A percentile compares a stretch with the other conserved stretches of the same genome.
Evolutionary conservation across 2,329 filamentous ascomycete genomes (phyloP).

Genomic region (Colletotrichum sp.): DNA sequence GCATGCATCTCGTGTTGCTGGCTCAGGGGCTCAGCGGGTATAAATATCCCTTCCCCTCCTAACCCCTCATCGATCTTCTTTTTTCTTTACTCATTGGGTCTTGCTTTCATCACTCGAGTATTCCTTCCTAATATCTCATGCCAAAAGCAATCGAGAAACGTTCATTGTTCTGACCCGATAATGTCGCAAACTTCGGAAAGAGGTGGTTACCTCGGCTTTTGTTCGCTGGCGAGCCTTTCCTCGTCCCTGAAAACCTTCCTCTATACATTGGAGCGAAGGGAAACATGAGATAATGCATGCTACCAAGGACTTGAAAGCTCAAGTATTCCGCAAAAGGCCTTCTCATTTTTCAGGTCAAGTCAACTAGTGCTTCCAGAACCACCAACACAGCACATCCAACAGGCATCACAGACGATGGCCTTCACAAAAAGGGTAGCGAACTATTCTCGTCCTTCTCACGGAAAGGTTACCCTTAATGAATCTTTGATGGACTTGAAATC

Average conservation of each 20-base stretch:
- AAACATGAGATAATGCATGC: rapidly evolving
- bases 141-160: not conserved
- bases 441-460: rapidly evolving
- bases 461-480: not conserved
- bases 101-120: not conserved
- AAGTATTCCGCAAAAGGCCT: rapidly evolving
- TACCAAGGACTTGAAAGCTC: not conserved
- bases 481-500: not conserved
- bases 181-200: not conserved
- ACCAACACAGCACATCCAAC: rapidly evolving
- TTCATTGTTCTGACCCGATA: not conserved
- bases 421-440: not conserved
- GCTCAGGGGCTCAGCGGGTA: not conserved
- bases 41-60: not conserved
- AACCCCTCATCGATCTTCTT: rapidly evolving
- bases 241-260: not conserved
- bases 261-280: not conserved
- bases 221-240: rapidly evolving
- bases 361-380: not conserved
- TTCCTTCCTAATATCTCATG: rapidly evolving
- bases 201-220: not conserved
- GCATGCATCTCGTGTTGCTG: not conserved
- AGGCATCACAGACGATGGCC: not conserved
- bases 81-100: not conserved
- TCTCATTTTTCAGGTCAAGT: not conserved